phyloP scores from a whole-genome alignment of 1,284 basidiomycete species.

The Microbotryomycetes sp. region DNA sequence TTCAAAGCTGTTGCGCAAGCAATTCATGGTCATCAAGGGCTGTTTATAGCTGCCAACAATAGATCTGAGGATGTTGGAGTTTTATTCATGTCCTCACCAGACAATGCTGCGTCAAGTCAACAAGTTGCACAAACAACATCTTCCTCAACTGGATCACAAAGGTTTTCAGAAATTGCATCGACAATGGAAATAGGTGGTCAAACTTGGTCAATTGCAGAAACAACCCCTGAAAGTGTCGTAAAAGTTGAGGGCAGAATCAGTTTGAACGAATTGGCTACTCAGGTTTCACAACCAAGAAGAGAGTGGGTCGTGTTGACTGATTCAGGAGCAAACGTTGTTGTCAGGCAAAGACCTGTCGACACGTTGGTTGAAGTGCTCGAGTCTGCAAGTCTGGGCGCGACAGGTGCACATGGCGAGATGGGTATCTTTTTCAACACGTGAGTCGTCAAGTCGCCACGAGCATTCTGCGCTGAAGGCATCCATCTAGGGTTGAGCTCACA shows the following conservation, averaged over 20 bases:
- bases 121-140: background rate
- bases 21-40: slow-evolving; percentile 55
- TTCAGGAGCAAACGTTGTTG: slow-evolving; percentile 70
- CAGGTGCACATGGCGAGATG: slow-evolving; percentile 32
- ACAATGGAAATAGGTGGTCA: slow-evolving; percentile 67
- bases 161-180: slow-evolving; percentile 57
- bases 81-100: slow-evolving; percentile 66
- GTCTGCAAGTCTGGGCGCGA: slow-evolving; percentile 26
- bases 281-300: slow-evolving; percentile 62
- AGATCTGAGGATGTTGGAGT: slow-evolving; percentile 67
- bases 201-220: slow-evolving; percentile 66
- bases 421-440: slow-evolving; percentile 38
- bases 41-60: slow-evolving; percentile 50
- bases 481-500: background rate
- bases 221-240: slow-evolving; percentile 47
- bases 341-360: slow-evolving; percentile 78
- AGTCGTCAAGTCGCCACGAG: slow-evolving; percentile 13
- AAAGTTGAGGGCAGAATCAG: slow-evolving; percentile 46
- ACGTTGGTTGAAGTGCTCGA: slow-evolving; percentile 54
- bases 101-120: slow-evolving; percentile 47
- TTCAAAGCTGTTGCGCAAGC: slow-evolving; percentile 46
- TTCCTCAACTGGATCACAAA: background rate
- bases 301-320: slow-evolving; percentile 83
- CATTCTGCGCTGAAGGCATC: background rate
- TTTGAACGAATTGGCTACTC: slow-evolving; percentile 70